Evolutionary conservation across 139 green algal genomes (phyloP).

Genomic region (Coelastrella sp.): DNA sequence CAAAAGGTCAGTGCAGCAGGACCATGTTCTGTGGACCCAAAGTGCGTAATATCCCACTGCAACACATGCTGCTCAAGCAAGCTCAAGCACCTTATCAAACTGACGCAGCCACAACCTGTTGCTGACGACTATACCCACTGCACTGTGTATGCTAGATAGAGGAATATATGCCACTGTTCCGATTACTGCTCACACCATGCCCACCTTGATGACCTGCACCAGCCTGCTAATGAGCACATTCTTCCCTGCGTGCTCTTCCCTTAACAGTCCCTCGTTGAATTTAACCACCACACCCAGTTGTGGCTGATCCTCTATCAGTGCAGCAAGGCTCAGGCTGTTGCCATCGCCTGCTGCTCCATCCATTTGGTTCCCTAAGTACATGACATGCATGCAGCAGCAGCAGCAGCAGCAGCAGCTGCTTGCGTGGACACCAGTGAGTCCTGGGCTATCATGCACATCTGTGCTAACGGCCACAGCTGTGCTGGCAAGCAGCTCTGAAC

Average conservation of each 20-base stretch:
- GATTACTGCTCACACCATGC: too few relatives aligned
- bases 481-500: too few relatives aligned
- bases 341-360: constrained; percentile 12
- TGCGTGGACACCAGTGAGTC: not conserved
- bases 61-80: too few relatives aligned
- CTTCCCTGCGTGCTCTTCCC: constrained; percentile 1
- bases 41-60: too few relatives aligned
- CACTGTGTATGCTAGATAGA: too few relatives aligned
- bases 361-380: not conserved
- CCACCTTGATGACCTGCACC: constrained; percentile 61
- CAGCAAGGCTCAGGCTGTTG: not conserved
- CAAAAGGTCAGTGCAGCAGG: too few relatives aligned
- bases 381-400: not conserved
- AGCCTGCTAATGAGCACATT: constrained; percentile 60
- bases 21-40: too few relatives aligned
- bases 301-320: constrained; percentile 35
- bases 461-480: too few relatives aligned
- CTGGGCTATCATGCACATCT: too few relatives aligned
- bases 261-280: constrained; percentile 64
- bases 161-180: too few relatives aligned
- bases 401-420: not conserved
- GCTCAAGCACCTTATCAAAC: too few relatives aligned
- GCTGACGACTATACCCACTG: too few relatives aligned
- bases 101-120: not conserved
- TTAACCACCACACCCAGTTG: constrained; percentile 41